These are phyloP conservation scores for Chytriomyces sp. DNA, from an alignment of 192 early-diverging fungal species.

Conservation along the genomic window DNA sequence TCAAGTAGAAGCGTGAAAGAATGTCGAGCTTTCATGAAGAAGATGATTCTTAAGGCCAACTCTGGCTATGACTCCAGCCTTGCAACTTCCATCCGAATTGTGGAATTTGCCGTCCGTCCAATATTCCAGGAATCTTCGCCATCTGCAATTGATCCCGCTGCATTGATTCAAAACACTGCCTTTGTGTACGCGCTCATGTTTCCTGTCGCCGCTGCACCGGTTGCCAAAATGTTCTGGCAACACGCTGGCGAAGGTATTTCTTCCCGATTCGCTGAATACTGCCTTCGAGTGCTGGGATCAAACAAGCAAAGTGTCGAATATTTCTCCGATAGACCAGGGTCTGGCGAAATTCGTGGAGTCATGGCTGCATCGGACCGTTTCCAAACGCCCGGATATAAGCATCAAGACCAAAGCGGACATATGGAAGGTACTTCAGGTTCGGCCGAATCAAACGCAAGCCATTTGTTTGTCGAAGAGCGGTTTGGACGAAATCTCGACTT, in stretches of 20 bases:
- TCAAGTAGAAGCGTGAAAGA: constrained; percentile 67
- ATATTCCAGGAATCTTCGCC: constrained; percentile 48
- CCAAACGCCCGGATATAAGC: constrained; percentile 14
- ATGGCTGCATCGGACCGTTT: constrained; percentile 28
- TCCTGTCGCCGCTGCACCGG: constrained; percentile 63
- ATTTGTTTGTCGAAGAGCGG: constrained; percentile 86
- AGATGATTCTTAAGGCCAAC: constrained; percentile 37
- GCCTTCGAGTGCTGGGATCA: constrained; percentile 71
- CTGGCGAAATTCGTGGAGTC: constrained; percentile 33
- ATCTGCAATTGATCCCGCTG: constrained; percentile 47
- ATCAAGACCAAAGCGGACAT: background rate
- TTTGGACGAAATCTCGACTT: constrained; percentile 89
- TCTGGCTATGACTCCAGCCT: constrained; percentile 31
- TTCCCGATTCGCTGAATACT: constrained; percentile 84
- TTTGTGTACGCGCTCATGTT: constrained; percentile 76
- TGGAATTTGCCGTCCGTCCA: constrained; percentile 67
- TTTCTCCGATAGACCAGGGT: constrained; percentile 37
- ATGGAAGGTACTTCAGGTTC: background rate
- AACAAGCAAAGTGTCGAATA: constrained; percentile 43
- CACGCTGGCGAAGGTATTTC: constrained; percentile 90
- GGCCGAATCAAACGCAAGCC: constrained; percentile 28
- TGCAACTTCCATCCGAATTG: constrained; percentile 59
- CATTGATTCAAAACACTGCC: constrained; percentile 44
- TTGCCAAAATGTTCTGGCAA: constrained; percentile 97
- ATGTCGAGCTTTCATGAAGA: constrained; percentile 69